Percentiles rank a stretch among this genome's conserved stretches.
These are phyloP conservation scores for Trichoderma atrobrunneum DNA, from an alignment of 2,329 filamentous ascomycete genomes.

Conservation along the genomic window DNA sequence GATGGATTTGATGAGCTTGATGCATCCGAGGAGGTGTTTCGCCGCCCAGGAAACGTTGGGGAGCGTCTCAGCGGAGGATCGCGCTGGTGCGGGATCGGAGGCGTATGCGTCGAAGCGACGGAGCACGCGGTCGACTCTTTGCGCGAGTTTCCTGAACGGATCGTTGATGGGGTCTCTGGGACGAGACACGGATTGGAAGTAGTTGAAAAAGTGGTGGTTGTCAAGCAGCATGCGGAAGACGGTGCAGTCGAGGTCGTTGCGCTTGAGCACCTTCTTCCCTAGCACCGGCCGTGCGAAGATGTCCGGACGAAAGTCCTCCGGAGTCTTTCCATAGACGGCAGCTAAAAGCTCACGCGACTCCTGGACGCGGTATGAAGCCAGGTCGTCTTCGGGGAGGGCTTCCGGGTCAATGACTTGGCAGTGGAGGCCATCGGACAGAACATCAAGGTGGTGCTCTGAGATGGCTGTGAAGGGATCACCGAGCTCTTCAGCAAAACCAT, in stretches of 20 bases:
- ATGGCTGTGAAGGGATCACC: slow-evolving; percentile 49
- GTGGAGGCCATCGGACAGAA: slow-evolving; percentile 52
- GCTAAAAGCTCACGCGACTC: slow-evolving; percentile 53
- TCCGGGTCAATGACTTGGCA: slow-evolving; percentile 42
- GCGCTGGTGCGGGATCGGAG: neutral
- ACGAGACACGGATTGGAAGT: slow-evolving; percentile 47
- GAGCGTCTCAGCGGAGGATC: slow-evolving; percentile 31
- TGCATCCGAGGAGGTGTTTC: slow-evolving; percentile 43
- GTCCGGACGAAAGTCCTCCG: slow-evolving; percentile 47
- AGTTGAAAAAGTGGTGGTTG: slow-evolving; percentile 54
- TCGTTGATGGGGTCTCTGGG: slow-evolving; percentile 45
- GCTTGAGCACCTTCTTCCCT: slow-evolving; percentile 39
- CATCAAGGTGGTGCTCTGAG: slow-evolving; percentile 48
- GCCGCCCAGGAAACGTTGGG: slow-evolving; percentile 49
- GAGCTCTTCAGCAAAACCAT: slow-evolving; percentile 46
- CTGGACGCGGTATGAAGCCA: slow-evolving; percentile 40
- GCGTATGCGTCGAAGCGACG: slow-evolving; percentile 38
- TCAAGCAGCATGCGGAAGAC: slow-evolving; percentile 53
- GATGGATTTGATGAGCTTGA: slow-evolving; percentile 42
- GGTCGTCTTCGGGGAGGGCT: slow-evolving; percentile 29
- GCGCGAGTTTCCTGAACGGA: slow-evolving; percentile 47
- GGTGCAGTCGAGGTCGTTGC: slow-evolving; percentile 49
- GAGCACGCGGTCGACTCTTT: slow-evolving; percentile 48
- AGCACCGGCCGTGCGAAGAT: slow-evolving; percentile 37
- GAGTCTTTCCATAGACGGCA: slow-evolving; percentile 38